Evolutionary conservation across 2,329 filamentous ascomycete species (phyloP), one percentile per base, ranked within the genome.

Genomic region (Knoxdaviesia proteae): DNA sequence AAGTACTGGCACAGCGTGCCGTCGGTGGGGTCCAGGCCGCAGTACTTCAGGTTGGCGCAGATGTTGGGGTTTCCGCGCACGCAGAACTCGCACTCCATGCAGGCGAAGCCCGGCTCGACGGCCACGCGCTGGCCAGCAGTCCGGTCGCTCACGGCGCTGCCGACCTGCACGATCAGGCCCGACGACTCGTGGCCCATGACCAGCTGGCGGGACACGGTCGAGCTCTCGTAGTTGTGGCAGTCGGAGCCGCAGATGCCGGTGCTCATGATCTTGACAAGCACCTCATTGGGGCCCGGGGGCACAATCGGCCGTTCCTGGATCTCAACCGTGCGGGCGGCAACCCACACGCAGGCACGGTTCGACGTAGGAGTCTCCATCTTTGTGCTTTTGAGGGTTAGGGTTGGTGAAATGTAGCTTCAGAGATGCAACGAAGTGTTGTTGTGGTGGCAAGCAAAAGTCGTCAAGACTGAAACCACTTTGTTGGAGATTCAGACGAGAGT

Each of bases 1-100:
- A 77, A 79, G 58, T 75, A 80, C 50, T 73, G 70, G 34, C 74
- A 72, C 11, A 81, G 60, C 0, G 76, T 80, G 7, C 76, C 76
- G 50, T 81, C 74, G 47, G 68, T 71, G 4, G 77, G 77, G 29
- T 77, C 77, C 6, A 77, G 79, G 2, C 76, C 76, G 3, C 76
- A 76, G 53, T 80, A 81, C 1, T 58, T 59, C 69, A 81, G 78
- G 46, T 74, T 63, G 8, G 66, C 60, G 50, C 77, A 81, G 7
- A 79, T 63, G 50, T 80, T 80, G 58, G 79, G 78, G 49, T 68
- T 67, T 36, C 76, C 76, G 32, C 65, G 45, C 5, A 48, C 38
- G 45, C 51, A 53, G 34, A 53, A 52, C 38, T 51, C 49, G 42
- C 49, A 51, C 9, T 46, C 42, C 47, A 49, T 49, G 53, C 76